Conservation (phyloP, 2,329 filamentous ascomycete species). For the Thermoascus crustaceus region DNA sequence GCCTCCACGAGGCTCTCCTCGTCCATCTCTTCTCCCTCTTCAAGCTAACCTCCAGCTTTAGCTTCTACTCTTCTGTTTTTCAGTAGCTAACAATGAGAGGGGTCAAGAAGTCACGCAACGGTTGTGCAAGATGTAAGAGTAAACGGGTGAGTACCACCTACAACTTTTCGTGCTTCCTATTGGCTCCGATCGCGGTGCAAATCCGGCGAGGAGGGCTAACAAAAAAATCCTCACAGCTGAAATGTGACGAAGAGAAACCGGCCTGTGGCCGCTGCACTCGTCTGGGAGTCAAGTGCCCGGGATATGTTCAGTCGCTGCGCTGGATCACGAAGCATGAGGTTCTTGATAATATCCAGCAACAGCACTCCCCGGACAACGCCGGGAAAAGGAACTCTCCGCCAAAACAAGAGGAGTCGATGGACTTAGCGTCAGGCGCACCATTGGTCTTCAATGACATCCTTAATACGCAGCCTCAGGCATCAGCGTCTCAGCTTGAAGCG, state of each 20-base stretch:
- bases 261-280: conserved; percentile 31
- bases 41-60: not conserved
- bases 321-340: conserved; percentile 30
- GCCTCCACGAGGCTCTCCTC: too few relatives aligned
- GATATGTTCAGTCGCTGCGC: conserved; percentile 29
- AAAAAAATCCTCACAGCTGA: conserved; percentile 20
- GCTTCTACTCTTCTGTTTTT: not conserved
- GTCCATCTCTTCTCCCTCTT: not conserved
- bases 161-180: conserved; percentile 4
- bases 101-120: conserved; percentile 36
- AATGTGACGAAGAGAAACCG: conserved; percentile 34
- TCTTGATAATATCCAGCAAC: conserved; percentile 6
- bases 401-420: not conserved
- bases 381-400: too few relatives aligned
- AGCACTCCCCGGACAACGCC: too few relatives aligned
- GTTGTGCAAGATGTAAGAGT: conserved; percentile 35
- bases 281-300: conserved; percentile 29
- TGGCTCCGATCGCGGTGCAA: not conserved
- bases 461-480: conserved; percentile 5
- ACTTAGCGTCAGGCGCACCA: conserved; percentile 2
- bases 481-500: not conserved
- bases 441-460: conserved; percentile 2
- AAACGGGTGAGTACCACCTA: conserved; percentile 23
- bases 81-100: conserved; percentile 21
- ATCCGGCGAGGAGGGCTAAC: too few relatives aligned